These are phyloP conservation scores for Lunularia cruciata DNA, from an alignment of 225 moss, liverwort and hornwort species.

Conservation along the genomic window DNA sequence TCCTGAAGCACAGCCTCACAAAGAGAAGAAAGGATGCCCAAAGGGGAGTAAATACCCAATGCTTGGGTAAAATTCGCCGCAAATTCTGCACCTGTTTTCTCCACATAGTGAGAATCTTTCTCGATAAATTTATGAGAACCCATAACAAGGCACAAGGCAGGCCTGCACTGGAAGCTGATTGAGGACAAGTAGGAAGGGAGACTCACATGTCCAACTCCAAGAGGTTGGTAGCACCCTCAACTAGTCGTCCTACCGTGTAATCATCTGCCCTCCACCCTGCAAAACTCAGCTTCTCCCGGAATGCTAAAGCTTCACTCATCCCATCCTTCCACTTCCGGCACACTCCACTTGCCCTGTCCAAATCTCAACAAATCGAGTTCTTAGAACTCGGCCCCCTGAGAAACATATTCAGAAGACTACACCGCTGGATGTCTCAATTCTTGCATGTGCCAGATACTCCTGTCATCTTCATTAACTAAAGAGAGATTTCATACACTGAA, in stretches of 20 bases:
- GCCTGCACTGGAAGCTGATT: neutral
- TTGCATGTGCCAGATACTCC: too few species aligned
- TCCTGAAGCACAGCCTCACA: neutral
- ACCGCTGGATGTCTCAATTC: neutral
- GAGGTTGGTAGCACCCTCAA: constrained; percentile 68
- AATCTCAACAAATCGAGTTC: neutral
- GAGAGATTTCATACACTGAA: neutral
- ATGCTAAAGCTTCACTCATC: constrained; percentile 61
- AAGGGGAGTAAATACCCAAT: constrained; percentile 26
- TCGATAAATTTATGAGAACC: constrained; percentile 22
- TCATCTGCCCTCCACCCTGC: constrained; percentile 90
- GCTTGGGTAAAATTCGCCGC: constrained; percentile 32
- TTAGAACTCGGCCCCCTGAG: too few species aligned
- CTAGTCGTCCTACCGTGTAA: constrained; percentile 63
- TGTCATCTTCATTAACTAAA: neutral
- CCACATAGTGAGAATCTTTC: constrained; percentile 34
- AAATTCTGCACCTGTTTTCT: constrained; percentile 37
- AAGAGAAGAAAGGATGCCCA: constrained; percentile 12
- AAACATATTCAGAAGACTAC: neutral
- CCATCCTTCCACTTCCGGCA: constrained; percentile 78
- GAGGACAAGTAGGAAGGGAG: constrained; percentile 11
- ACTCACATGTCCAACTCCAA: constrained; percentile 91
- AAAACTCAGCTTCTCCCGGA: constrained; percentile 76
- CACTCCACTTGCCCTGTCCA: constrained; percentile 70
- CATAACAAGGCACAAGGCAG: neutral